phyloP scores from a whole-genome alignment of 306 rosid species.

The Cicer chorassanicum region DNA sequence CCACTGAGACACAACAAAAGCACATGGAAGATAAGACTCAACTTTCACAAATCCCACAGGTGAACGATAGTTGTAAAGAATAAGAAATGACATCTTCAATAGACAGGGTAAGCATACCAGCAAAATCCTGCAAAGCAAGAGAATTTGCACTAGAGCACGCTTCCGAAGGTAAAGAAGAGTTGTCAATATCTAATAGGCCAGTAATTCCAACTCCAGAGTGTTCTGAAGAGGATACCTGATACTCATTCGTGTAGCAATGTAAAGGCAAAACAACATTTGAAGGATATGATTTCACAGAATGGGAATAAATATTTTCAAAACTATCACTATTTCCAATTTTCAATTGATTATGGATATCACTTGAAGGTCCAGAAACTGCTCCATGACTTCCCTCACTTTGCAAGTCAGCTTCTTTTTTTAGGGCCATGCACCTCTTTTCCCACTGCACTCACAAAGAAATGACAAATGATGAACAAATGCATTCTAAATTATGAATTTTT shows the following conservation, averaged over 20 bases:
- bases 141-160: constrained; percentile 49
- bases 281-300: constrained; percentile 61
- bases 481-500: neutral
- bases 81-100: constrained; percentile 2
- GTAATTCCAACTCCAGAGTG: constrained; percentile 49
- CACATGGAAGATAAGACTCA: constrained; percentile 31
- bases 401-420: constrained; percentile 51
- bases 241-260: constrained; percentile 83
- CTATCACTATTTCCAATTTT: constrained; percentile 73
- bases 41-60: constrained; percentile 38
- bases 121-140: constrained; percentile 48
- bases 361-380: constrained; percentile 58
- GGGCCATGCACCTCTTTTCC: constrained; percentile 70
- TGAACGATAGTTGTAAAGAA: constrained; percentile 2
- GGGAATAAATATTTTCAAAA: constrained; percentile 63
- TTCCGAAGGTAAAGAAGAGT: constrained; percentile 50
- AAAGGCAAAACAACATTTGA: constrained; percentile 92
- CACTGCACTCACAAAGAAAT: constrained; percentile 64
- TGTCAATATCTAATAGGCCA: constrained; percentile 44
- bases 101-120: constrained; percentile 53
- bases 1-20: constrained; percentile 55
- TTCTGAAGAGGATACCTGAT: constrained; percentile 81
- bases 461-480: constrained; percentile 35
- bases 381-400: constrained; percentile 48
- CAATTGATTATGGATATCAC: constrained; percentile 87